Base-by-base conservation (phyloP, 805 yeast genomes). In the Candida hispaniensis region DNA sequence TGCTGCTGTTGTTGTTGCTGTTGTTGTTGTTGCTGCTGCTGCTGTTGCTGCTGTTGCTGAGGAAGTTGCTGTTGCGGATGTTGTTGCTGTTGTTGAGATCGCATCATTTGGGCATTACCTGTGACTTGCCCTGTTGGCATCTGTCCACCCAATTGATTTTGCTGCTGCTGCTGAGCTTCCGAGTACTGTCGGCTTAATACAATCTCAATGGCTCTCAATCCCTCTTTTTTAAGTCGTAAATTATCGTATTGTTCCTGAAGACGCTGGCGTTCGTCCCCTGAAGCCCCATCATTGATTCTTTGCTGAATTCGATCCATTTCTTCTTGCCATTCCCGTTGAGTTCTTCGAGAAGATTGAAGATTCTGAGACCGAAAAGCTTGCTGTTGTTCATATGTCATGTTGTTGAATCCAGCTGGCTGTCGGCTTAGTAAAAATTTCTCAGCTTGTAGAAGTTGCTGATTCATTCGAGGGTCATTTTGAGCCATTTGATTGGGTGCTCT, bases 31-130 rank as follows among this genome's bases (percentile, higher is more conserved):
- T 30, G 38, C 22, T 30, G 41, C 7, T 12, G 38, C 14, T 19
- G 38, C 8, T 20, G 38, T n/a, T 22, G 30, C 17, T 33, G 38
- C n/a, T 24, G 30, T 22, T 26, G 34, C 20, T 25, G 40, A 23
- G 24, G 38, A 7, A 16, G 30, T 18, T 26, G 34, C 20, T 25
- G 40, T 24, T 32, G 38, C 11, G 14, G 30, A 16, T 22, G 35
- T 28, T 40, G 40, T 13, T 35, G 41, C 14, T 14, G 24, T 19
- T 43, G 41, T 38, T 13, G 46, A 13, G 20, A 11, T n/a, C 8
- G 22, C 22, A 8, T 19, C 21, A 14, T 27, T 18, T 29, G 28
- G 12, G 34, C 26, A n/a, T n/a, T n/a, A n/a, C n/a, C n/a, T n/a
- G n/a, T n/a, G n/a, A n/a, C n/a, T n/a, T n/a, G n/a, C n/a, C n/a